Base-by-base conservation (phyloP, 2,329 filamentous ascomycete species). In the Dactylella cylindrospora region DNA sequence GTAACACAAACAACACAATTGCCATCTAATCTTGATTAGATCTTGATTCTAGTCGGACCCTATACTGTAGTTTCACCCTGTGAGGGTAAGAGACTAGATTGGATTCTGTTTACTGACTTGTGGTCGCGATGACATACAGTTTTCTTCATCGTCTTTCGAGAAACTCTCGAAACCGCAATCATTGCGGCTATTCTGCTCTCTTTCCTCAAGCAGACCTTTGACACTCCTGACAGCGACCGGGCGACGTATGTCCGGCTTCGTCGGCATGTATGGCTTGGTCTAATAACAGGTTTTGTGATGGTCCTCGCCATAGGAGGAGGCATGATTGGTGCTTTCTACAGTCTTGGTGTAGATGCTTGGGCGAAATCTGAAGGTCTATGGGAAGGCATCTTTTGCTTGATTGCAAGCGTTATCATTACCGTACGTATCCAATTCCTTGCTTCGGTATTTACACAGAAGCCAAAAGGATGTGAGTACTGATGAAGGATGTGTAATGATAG, bases 71-170 rank as follows among this genome's bases (percentile, higher is more conserved):
- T 31, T 31, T 31, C 13, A 31, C 13, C 28, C 28, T 31, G 9
- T 31, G n/a, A n/a, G n/a, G n/a, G n/a, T n/a, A n/a, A n/a, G n/a
- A n/a, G n/a, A n/a, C n/a, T n/a, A n/a, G n/a, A n/a, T 31, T 31
- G 8, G 8, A 9, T 31, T 31, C 13, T 31, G 28, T 31, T 31
- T 31, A 9, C 13, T 31, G 8, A 9, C 13, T 31, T 31, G 28
- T 31, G 28, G 28, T 31, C 13, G 28, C 9, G 28, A 31, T 31
- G 8, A 9, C 13, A 31, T 15, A 41, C 36, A 69, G 82, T 95
- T 51, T 95, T 95, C 76, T 90, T 95, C 76, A 87, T 95, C 72
- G 84, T 88, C 74, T 93, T 95, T 72, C 84, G 90, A 70, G 90
- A 95, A 75, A 83, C 83, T 33, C 76, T 95, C 40, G 89, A 95